A percentile compares a stretch with the other conserved stretches of the same genome.
Evolutionary conservation across 352 stramenopile species (phyloP).

Genomic region (Phytophthora crassamura): DNA sequence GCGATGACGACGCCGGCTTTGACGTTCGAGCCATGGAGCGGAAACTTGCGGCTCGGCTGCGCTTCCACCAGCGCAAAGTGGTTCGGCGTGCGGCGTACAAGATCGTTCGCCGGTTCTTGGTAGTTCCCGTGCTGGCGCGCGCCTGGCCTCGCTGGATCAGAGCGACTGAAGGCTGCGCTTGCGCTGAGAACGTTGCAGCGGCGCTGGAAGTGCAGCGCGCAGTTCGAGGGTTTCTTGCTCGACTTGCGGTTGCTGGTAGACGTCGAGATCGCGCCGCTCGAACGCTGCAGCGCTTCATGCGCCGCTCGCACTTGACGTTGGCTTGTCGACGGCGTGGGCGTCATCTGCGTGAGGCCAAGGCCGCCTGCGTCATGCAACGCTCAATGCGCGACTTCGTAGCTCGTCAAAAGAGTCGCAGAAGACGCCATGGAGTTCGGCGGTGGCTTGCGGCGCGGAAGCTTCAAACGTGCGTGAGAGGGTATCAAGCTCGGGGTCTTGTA

Average conservation of each 20-base stretch:
- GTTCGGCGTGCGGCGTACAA: constrained; percentile 43
- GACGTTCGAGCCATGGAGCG: constrained; percentile 67
- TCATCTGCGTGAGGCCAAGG: constrained; percentile 23
- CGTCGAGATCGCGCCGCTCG: constrained; percentile 39
- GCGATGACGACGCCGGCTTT: too few relatives aligned
- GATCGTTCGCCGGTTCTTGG: constrained; percentile 46
- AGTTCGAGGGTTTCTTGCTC: constrained; percentile 31
- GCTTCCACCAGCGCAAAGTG: constrained; percentile 39
- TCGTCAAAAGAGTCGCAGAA: constrained; percentile 15
- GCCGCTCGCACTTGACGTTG: constrained; percentile 29
- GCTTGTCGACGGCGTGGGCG: constrained; percentile 16
- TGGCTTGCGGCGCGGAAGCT: constrained; percentile 53
- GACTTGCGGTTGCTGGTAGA: constrained; percentile 3
- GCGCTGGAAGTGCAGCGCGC: constrained; percentile 52
- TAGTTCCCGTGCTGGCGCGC: constrained; percentile 39
- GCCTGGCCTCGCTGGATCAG: constrained; percentile 49
- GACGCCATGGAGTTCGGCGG: constrained; percentile 32
- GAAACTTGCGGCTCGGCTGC: constrained; percentile 44
- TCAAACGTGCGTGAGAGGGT: constrained; percentile 50
- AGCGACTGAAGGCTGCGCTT: constrained; percentile 4
- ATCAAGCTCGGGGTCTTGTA: constrained; percentile 32
- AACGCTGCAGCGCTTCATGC: constrained; percentile 44
- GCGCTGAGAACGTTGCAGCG: constrained; percentile 40
- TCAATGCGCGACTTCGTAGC: constrained; percentile 39
- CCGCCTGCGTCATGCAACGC: constrained; percentile 45